Base-by-base conservation (phyloP, 75 land plant species). In the Adiantum capillusveneris region DNA sequence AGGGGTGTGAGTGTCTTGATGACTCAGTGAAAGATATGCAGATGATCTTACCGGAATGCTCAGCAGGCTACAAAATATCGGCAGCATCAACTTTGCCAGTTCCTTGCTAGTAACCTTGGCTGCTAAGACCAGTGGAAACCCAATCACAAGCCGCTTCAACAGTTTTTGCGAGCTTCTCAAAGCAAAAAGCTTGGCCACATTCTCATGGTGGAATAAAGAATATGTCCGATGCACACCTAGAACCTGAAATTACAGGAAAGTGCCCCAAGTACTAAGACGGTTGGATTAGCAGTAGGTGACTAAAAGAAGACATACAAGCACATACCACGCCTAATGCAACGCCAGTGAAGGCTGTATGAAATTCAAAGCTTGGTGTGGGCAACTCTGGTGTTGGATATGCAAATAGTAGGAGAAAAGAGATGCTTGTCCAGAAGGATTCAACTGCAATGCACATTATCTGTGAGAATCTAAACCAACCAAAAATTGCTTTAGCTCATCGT, bases 301-400 rank as follows among this genome's bases (percentile, higher is more conserved):
- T n/a, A n/a, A n/a, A n/a, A n/a, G n/a, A n/a, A n/a, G n/a, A 14
- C 43, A 9, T 41, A 46, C 50, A 22, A 18, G 54, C 29, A 41
- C 89, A 83, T 83, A 94, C 98, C 52, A 93, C 79, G 62, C 98
- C 98, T 28, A 93, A 64, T 16, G 84, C 98, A 73, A 93, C 98
- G 46, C 98, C 98, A 66, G 70, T 70, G 67, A 93, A 93, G 20
- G 90, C 90, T 19, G 85, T 72, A 29, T 88, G 90, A 49, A 31
- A 88, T 70, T 88, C 95, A 75, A 85, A 93, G 57, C 95, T 88
- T 64, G 98, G 98, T 25, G 95, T 93, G 26, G 79, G 84, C 55
- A 64, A 25, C 74, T 93, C 90, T 1, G 98, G 98, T n/a, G 75
- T 75, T 41, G 98, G 98, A 61, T 93, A 93, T 37, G 98, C 98